Percentiles rank a stretch among this genome's conserved stretches.
Evolutionary conservation across 1,284 basidiomycete genomes (phyloP).

Genomic region (Xanthoconium separans): DNA sequence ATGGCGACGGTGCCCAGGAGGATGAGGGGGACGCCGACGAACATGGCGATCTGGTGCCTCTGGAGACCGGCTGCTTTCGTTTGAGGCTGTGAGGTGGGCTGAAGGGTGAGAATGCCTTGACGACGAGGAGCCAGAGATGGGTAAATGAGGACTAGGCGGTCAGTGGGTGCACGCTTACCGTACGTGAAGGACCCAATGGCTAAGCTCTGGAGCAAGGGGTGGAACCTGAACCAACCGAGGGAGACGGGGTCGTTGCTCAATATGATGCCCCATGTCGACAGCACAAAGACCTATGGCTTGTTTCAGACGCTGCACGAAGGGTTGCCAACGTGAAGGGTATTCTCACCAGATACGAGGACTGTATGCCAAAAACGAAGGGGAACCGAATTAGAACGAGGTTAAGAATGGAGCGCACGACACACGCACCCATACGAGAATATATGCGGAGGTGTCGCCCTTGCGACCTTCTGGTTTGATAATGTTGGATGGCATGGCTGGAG

Average conservation of each 20-base stretch:
- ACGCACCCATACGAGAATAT: slow-evolving; percentile 21
- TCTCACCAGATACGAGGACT: slow-evolving; percentile 26
- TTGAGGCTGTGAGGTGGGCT: slow-evolving; percentile 65
- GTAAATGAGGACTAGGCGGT: not conserved
- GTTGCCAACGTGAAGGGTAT: not conserved
- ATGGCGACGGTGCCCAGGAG: slow-evolving; percentile 55
- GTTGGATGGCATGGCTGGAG: slow-evolving; percentile 22
- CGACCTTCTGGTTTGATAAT: slow-evolving; percentile 23
- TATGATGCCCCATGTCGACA: slow-evolving; percentile 54
- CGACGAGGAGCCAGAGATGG: not conserved
- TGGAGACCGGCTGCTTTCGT: slow-evolving; percentile 64
- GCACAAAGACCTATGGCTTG: slow-evolving; percentile 41
- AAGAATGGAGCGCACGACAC: not conserved
- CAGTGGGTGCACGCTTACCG: slow-evolving; percentile 39
- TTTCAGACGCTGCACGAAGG: slow-evolving; percentile 11
- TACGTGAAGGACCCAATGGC: slow-evolving; percentile 56
- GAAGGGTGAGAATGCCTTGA: slow-evolving; percentile 70
- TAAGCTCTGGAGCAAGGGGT: slow-evolving; percentile 60
- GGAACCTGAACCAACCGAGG: slow-evolving; percentile 62
- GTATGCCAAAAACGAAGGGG: not conserved
- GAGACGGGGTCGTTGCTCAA: slow-evolving; percentile 47
- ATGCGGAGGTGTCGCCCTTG: slow-evolving; percentile 21
- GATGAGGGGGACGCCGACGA: slow-evolving; percentile 56
- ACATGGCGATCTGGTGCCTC: slow-evolving; percentile 61
- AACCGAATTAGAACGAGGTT: not conserved